Conservation (phyloP, 768 basidiomycete species). For the Suillus hirtellus region DNA sequence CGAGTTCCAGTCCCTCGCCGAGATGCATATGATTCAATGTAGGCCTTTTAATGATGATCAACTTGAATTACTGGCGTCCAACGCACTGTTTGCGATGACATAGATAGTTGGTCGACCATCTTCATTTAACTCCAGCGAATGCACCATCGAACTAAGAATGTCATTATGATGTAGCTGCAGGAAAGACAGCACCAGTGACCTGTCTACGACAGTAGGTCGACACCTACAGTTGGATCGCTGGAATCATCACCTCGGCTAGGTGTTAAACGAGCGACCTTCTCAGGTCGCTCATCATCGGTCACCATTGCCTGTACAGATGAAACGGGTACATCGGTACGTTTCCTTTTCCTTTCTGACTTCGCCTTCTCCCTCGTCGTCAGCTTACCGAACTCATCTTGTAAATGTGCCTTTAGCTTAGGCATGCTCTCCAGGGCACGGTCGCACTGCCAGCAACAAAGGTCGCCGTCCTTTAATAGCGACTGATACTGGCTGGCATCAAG, state of each 20-base stretch:
- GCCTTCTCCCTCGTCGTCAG: constrained; percentile 44
- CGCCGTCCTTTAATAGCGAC: constrained; percentile 60
- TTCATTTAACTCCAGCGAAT: not conserved
- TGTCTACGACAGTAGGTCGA: not conserved
- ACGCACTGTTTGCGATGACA: not conserved
- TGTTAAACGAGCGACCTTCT: not conserved
- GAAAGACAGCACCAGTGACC: not conserved
- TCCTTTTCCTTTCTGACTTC: constrained; percentile 43
- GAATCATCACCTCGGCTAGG: not conserved
- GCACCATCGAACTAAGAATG: not conserved
- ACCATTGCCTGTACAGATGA: not conserved
- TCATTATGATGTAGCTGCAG: not conserved
- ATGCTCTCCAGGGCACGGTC: constrained; percentile 63
- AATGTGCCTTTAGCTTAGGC: constrained; percentile 70
- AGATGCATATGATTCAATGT: not conserved
- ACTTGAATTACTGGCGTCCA: not conserved
- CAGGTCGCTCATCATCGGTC: not conserved
- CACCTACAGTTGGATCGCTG: not conserved
- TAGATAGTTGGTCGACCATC: not conserved
- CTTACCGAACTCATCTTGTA: constrained; percentile 72
- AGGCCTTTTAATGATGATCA: not conserved
- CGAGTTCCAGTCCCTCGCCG: not conserved
- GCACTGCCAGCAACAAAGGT: constrained; percentile 73
- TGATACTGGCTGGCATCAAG: constrained; percentile 58
- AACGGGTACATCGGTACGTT: constrained; percentile 27